phyloP scores from a whole-genome alignment of 495 filamentous ascomycete genomes.

The Letharia lupina region DNA sequence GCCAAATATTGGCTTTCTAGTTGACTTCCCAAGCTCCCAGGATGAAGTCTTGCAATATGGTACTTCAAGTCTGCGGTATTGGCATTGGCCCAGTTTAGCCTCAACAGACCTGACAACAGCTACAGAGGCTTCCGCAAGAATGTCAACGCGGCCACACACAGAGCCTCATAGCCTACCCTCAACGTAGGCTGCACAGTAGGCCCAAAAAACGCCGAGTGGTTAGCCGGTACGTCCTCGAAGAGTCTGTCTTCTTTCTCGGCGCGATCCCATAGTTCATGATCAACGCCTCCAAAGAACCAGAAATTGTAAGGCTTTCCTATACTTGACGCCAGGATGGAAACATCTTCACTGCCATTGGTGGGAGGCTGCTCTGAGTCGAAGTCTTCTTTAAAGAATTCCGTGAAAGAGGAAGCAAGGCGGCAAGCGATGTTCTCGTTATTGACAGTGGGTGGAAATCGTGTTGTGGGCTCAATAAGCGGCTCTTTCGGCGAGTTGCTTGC shows the following conservation, averaged over 20 bases:
- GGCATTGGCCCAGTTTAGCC: not conserved
- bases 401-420: conserved; percentile 32
- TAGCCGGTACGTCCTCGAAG: conserved; percentile 34
- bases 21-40: not conserved
- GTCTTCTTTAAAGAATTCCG: conserved; percentile 31
- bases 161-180: conserved; percentile 44
- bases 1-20: too few relatives aligned
- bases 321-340: conserved; percentile 37
- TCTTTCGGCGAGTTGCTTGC: conserved; percentile 40
- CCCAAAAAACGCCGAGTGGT: conserved; percentile 54
- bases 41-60: not conserved
- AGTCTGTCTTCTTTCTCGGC: conserved; percentile 25
- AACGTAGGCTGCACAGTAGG: conserved; percentile 56
- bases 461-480: conserved; percentile 37
- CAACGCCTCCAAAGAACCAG: conserved; percentile 42
- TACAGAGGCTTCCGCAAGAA: conserved; percentile 17
- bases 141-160: conserved; percentile 46
- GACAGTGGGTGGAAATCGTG: conserved; percentile 38
- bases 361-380: conserved; percentile 35
- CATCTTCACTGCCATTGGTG: conserved; percentile 40
- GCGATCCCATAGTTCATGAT: conserved; percentile 38
- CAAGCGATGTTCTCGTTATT: conserved; percentile 33
- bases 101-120: not conserved
- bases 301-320: conserved; percentile 35
- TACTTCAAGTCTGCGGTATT: not conserved